Conservation (phyloP, 2,329 filamentous ascomycete genomes). For the Nemania sp. region DNA sequence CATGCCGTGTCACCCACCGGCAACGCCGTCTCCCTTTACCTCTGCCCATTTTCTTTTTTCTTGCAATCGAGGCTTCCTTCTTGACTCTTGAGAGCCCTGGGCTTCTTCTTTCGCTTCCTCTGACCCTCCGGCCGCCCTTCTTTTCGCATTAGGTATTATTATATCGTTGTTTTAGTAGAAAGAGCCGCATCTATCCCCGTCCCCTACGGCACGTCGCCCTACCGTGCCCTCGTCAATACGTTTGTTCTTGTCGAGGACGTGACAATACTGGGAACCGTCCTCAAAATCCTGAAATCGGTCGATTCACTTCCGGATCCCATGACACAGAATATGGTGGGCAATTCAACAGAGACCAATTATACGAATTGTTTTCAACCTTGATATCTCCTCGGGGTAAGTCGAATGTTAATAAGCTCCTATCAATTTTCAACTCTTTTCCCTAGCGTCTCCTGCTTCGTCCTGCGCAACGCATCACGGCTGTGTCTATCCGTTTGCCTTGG, state of each 20-base stretch:
- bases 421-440: background rate
- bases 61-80: background rate
- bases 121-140: too few species aligned
- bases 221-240: background rate
- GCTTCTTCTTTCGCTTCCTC: too few species aligned
- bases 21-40: slow-evolving; percentile 13
- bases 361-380: background rate
- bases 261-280: slow-evolving; percentile 7
- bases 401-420: slow-evolving; percentile 4
- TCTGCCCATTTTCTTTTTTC: background rate
- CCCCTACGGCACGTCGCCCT: slow-evolving; percentile 9
- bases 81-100: too few species aligned
- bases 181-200: slow-evolving; percentile 20
- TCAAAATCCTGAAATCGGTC: slow-evolving; percentile 12
- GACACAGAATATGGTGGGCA: background rate
- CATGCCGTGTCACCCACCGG: slow-evolving; percentile 23
- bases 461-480: background rate
- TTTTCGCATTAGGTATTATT: too few species aligned
- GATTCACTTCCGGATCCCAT: slow-evolving; percentile 9
- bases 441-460: background rate
- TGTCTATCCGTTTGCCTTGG: slow-evolving; percentile 3
- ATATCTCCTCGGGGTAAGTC: slow-evolving; percentile 20
- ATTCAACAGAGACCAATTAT: slow-evolving; percentile 1
- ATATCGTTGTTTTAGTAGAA: slow-evolving; percentile 6
- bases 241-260: slow-evolving; percentile 12